Evolutionary conservation across 805 yeast species (phyloP).

Genomic region (Saccharomycodes ludwigii): DNA sequence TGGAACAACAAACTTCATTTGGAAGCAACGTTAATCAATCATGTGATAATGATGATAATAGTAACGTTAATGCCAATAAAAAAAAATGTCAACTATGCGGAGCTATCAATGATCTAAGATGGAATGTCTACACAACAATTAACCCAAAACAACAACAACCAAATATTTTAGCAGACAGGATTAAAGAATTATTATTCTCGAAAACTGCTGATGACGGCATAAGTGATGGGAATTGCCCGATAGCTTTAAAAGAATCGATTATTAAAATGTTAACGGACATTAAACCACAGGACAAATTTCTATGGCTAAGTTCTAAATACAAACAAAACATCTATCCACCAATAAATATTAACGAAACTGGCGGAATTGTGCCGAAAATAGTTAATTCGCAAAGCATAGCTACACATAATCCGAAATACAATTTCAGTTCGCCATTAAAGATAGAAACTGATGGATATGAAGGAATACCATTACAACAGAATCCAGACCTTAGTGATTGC

Average conservation of each 20-base stretch:
- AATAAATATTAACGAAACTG: conserved; percentile 7
- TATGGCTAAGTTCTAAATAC: conserved; percentile 18
- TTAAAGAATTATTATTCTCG: too few species aligned
- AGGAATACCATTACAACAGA: conserved; percentile 14
- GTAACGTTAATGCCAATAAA: too few species aligned
- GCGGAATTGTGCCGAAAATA: conserved; percentile 10
- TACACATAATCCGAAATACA: conserved; percentile 6
- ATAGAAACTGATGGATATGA: conserved; percentile 6
- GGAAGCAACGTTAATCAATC: too few species aligned
- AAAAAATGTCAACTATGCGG: too few species aligned
- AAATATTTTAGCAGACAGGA: too few species aligned
- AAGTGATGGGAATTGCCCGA: neutral
- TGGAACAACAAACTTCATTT: conserved; percentile 14
- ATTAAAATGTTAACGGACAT: neutral
- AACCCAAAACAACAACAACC: too few species aligned
- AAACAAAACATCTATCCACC: conserved; percentile 17
- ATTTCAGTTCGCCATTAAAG: conserved; percentile 3
- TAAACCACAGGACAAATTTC: conserved; percentile 7
- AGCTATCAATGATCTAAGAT: too few species aligned
- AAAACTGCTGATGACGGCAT: too few species aligned
- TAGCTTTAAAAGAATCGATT: neutral
- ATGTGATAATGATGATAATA: too few species aligned
- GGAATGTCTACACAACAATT: too few species aligned
- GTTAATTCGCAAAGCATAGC: neutral
- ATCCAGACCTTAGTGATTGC: conserved; percentile 39